Percentiles rank a stretch among this genome's conserved stretches.
phyloP scores from a whole-genome alignment of 2,329 filamentous ascomycete species.

The Xylariaceae sp. region DNA sequence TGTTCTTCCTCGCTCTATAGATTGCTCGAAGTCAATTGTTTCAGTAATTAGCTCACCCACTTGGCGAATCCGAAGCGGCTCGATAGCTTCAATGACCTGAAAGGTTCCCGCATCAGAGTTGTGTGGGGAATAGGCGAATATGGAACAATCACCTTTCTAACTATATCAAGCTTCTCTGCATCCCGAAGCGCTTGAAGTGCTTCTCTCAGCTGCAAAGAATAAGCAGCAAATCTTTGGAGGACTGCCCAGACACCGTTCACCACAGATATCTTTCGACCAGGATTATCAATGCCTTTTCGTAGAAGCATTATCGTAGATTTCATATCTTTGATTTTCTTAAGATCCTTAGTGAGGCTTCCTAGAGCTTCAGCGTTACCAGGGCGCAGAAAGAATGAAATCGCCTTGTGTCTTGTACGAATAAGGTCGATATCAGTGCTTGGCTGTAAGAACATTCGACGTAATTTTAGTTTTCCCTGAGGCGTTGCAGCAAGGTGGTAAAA shows the following conservation, averaged over 20 bases:
- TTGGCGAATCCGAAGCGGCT: constrained; percentile 59
- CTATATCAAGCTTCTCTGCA: constrained; percentile 57
- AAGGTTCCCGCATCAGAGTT: constrained; percentile 1
- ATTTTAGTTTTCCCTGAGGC: constrained; percentile 73
- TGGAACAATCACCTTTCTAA: constrained; percentile 53
- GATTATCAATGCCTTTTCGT: constrained; percentile 74
- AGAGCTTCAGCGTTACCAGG: constrained; percentile 69
- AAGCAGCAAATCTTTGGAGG: constrained; percentile 73
- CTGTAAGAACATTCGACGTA: constrained; percentile 82
- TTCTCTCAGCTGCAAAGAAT: constrained; percentile 73
- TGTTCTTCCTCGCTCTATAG: constrained; percentile 71
- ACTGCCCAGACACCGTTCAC: constrained; percentile 74
- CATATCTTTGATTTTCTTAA: constrained; percentile 80
- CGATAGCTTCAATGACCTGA: constrained; percentile 55
- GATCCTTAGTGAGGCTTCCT: constrained; percentile 60
- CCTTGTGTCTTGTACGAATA: constrained; percentile 74
- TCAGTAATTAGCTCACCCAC: constrained; percentile 75
- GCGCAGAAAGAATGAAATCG: constrained; percentile 69
- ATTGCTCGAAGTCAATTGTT: constrained; percentile 81
- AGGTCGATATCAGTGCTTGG: constrained; percentile 72
- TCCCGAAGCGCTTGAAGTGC: constrained; percentile 62
- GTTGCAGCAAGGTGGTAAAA: constrained; percentile 78
- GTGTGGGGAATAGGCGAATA: neutral
- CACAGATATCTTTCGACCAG: constrained; percentile 56
- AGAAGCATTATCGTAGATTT: constrained; percentile 71